Evolutionary conservation across 2,329 filamentous ascomycete genomes (phyloP), one percentile per base, ranked within the genome.

Genomic region (Elsinoe australis): DNA sequence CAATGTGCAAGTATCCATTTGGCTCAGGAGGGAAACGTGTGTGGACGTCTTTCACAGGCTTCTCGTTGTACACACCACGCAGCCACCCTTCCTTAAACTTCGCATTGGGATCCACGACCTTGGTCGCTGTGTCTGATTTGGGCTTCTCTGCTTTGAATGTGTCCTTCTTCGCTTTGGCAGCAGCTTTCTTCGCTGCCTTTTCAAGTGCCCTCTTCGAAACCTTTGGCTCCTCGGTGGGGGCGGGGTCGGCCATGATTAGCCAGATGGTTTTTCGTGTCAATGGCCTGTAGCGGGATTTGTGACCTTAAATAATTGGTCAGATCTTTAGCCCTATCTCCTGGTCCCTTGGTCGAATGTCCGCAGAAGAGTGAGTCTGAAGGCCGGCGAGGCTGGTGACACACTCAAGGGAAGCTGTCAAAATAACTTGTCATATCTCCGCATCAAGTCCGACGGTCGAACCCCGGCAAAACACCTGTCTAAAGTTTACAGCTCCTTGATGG

Each of bases 1-100:
- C 90, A 57, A 96, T 85, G 62, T 95, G 89, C 7, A 95, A 76
- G 64, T 84, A 95, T 48, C 90, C 92, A 64, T 96, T 96, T 39
- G 92, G 92, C 67, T 74, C 71, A 21, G 71, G 71, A 0, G 71
- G 71, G 51, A 74, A 74, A 47, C 71, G 71, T 7, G 71, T 70
- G 47, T 67, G 63, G 29, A 74, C 70, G 9, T 68, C 59, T 21
- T 61, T 54, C 38, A 67, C 68, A 1, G 69, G 66, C 60, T 73
- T 73, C 59, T 73, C 70, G 45, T 70, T 65, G 59, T 73, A 73
- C 3, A 73, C 68, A 28, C 67, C 66, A 57, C 67, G 69, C 12
- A 74, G 60, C 70, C 70, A 74, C 36, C 71, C 71, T 50, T 70
- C 67, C 34, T 66, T 64, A 61, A 74, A 74, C 33, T 71, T 66